phyloP scores from a whole-genome alignment of 768 basidiomycete genomes.

The Lactarius indigo region DNA sequence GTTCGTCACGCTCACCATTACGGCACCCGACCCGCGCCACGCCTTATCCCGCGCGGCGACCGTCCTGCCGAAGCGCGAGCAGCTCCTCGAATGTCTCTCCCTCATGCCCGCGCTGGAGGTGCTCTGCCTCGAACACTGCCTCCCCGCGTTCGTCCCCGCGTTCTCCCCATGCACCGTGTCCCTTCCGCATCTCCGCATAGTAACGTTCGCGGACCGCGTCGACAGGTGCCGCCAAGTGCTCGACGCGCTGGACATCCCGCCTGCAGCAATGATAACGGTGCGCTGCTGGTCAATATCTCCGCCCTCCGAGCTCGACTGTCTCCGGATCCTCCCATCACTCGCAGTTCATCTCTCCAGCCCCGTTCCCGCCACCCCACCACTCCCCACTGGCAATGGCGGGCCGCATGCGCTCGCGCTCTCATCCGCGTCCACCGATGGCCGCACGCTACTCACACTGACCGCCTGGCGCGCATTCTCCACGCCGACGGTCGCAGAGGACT shows the following conservation, averaged over 20 bases:
- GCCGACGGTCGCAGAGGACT: constrained; percentile 9
- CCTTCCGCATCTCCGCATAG: not conserved
- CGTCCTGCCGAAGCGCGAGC: not conserved
- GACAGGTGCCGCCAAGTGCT: constrained; percentile 15
- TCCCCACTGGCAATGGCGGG: not conserved
- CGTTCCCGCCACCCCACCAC: not conserved
- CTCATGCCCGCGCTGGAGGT: constrained; percentile 14
- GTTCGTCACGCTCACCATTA: constrained; percentile 7
- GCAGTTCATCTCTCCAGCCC: constrained; percentile 9
- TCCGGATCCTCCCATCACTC: constrained; percentile 18
- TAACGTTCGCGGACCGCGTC: constrained; percentile 7
- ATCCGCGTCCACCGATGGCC: not conserved
- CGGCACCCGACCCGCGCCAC: constrained; percentile 9
- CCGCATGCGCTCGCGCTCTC: constrained; percentile 17
- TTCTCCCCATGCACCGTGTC: constrained; percentile 3
- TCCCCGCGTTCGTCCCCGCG: constrained; percentile 1
- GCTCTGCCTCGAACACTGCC: constrained; percentile 12
- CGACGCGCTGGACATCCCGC: constrained; percentile 10
- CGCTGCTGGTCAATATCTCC: constrained; percentile 16
- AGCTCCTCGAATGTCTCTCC: constrained; percentile 9
- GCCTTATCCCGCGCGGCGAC: not conserved
- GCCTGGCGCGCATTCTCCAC: constrained; percentile 16
- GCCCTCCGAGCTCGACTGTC: constrained; percentile 18
- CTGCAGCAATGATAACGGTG: not conserved
- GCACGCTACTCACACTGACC: constrained; percentile 4